Evolutionary conservation across 768 basidiomycete species (phyloP), one percentile per base, ranked within the genome.

Genomic region (Rhodosporidiobolus sp.): DNA sequence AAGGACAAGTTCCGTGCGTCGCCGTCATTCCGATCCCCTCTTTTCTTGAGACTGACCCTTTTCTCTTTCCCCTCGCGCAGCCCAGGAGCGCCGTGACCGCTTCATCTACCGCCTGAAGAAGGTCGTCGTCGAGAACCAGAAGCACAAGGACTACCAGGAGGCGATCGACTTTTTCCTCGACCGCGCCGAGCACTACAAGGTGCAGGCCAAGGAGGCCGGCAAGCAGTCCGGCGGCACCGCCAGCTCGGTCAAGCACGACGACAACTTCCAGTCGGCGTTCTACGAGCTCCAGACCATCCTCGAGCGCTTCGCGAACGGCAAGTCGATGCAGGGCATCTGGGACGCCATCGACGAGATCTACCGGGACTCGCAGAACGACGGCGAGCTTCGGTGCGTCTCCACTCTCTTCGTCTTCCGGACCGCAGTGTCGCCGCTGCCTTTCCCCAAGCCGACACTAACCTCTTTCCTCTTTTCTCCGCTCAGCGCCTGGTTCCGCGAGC

Each of bases 71-170:
- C 24, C 63, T 57, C 49, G 59, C 78, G 84, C 85, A 94, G n/a
- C 94, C 0, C 85, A 89, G 76, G 94, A 94, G 81, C 85, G 95
- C 30, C 86, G 92, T 32, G 92, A 95, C 65, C 92, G 92, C 78
- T 96, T 93, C 81, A 90, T 98, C 78, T 95, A 89, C 84, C 87
- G 95, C 20, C 85, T 87, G 11, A 97, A 97, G 85, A 97, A 96
- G 87, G 90, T 89, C 32, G 53, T 76, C 52, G 72, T 73, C 65
- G 75, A 76, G 71, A 67, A 69, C 69, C 75, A 76, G 63, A 88
- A 89, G 79, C 93, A 95, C 81, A 85, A 88, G 63, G 90, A 95
- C 79, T 97, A 96, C 81, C 91, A 93, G 77, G 87, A 88, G 66
- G 82, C 83, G 75, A 81, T 83, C 78, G 78, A 79, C 52, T 84